Evolutionary conservation across 768 basidiomycete species (phyloP), one percentile per base, ranked within the genome.

Genomic region (Tephrocybe sp.): DNA sequence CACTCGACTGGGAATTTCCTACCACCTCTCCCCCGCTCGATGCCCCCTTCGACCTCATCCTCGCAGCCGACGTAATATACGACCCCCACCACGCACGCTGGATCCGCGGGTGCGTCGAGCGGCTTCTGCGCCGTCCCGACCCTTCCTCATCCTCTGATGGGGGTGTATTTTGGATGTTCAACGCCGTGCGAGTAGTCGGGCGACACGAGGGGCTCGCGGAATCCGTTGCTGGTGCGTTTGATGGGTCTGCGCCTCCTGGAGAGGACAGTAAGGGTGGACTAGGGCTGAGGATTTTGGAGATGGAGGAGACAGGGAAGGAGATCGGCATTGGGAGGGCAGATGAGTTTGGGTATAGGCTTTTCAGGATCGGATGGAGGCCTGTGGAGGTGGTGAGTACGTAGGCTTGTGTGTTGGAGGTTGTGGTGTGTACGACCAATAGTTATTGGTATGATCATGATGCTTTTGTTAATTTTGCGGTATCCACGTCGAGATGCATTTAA

Each of bases 61-160:
- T 93, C 31, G 91, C 84, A 0, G 89, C 91, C 26, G 89, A 93
- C 56, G 83, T 91, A 44, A 74, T 92, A 8, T 92, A 92, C 64
- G 78, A 89, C 52, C 78, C 82, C 0, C 65, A 74, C 15, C 89
- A 91, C 60, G 84, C 87, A 2, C 50, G 63, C 9, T 89, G 84
- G 85, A 86, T 92, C 59, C 77, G 78, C 44, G 60, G 58, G 3
- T 88, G 87, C 45, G 82, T 86, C 18, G 74, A 75, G 58, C 65
- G 60, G 28, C 68, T 82, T 36, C 72, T 92, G 9, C 42, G 51
- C 4, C 64, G 61, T 5, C 73, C 71, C 19, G 25, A 30, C 5
- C 22, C 41, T 18, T 24, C 30, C 26, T 4, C 40, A 25, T 5
- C 11, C 15, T 16, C 40, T 5, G 27, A 42, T n/a, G 68, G 65